Percentiles rank a stretch among this genome's conserved stretches.
Conservation (phyloP, 75 land plant genomes). For the Chamaecyparis obtusa region DNA sequence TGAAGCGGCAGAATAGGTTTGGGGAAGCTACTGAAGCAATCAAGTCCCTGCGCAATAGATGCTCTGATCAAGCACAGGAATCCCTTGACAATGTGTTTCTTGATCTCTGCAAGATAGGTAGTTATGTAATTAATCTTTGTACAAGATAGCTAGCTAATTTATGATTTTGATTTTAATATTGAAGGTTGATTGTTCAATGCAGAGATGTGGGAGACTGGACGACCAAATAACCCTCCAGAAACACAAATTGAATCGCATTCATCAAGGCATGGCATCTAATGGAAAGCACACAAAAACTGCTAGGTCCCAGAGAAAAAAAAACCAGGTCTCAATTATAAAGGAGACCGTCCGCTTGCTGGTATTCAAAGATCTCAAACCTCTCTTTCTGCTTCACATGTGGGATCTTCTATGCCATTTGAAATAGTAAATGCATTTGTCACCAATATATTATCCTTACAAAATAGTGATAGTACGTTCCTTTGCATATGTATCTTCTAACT, state of each 20-base stretch:
- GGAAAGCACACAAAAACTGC: constrained; percentile 98
- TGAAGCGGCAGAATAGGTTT: constrained; percentile 96
- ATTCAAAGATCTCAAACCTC: not conserved
- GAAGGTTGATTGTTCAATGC: not conserved
- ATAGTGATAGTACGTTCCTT: not conserved
- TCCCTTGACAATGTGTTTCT: constrained; percentile 92
- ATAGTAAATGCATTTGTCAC: not conserved
- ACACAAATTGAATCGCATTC: constrained; percentile 82
- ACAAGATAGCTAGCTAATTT: too few species aligned
- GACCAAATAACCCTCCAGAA: constrained; percentile 84
- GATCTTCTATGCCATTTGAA: not conserved
- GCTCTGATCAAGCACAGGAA: constrained; percentile 95
- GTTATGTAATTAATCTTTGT: not conserved
- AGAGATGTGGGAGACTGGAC: constrained; percentile 97
- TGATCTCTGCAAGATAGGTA: constrained; percentile 84
- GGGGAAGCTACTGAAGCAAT: constrained; percentile 98
- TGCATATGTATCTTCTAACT: not conserved
- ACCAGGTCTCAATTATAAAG: constrained; percentile 95
- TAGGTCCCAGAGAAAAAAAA: constrained; percentile 95
- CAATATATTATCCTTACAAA: not conserved
- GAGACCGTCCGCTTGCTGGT: constrained; percentile 95
- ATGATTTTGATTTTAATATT: not conserved
- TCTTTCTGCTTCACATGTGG: not conserved
- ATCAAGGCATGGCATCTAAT: constrained; percentile 95
- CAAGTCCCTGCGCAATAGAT: constrained; percentile 78